phyloP scores from a whole-genome alignment of 768 basidiomycete species.

The Phlebiopsis gigantea region DNA sequence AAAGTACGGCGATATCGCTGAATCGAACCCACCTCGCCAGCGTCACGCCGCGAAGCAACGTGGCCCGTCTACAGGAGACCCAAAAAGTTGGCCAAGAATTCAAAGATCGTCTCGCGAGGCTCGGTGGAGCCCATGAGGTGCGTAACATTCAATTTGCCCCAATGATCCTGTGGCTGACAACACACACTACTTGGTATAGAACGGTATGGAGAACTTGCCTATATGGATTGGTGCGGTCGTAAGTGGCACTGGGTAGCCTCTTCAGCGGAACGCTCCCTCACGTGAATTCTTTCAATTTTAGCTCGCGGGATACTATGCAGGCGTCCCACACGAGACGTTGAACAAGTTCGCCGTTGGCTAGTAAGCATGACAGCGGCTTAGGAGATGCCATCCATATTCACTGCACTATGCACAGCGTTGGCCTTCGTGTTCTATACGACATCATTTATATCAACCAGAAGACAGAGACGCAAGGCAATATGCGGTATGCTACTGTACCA shows the following conservation, averaged over 20 bases:
- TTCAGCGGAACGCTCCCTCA: not conserved
- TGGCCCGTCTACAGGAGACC: not conserved
- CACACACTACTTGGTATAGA: not conserved
- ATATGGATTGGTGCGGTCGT: conserved; percentile 7
- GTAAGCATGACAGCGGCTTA: not conserved
- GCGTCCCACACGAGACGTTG: not conserved
- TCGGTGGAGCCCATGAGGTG: conserved; percentile 1
- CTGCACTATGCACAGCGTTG: not conserved
- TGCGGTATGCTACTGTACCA: not conserved
- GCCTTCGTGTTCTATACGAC: not conserved
- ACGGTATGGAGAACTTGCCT: conserved; percentile 8
- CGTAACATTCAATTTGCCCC: not conserved
- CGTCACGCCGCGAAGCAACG: not conserved
- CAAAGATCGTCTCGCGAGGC: not conserved
- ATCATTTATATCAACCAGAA: conserved; percentile 6
- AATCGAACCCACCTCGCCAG: not conserved
- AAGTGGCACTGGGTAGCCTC: not conserved
- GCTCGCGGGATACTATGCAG: conserved; percentile 2
- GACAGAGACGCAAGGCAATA: not conserved
- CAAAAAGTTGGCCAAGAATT: conserved; percentile 1
- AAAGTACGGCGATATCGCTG: too few species aligned
- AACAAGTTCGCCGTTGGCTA: conserved; percentile 5
- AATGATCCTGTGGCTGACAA: not conserved
- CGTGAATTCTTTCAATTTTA: not conserved
- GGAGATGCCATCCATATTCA: too few species aligned